These are phyloP conservation scores for Decorospora gaudefroyi DNA, from an alignment of 2,329 filamentous ascomycete species.

Conservation along the genomic window DNA sequence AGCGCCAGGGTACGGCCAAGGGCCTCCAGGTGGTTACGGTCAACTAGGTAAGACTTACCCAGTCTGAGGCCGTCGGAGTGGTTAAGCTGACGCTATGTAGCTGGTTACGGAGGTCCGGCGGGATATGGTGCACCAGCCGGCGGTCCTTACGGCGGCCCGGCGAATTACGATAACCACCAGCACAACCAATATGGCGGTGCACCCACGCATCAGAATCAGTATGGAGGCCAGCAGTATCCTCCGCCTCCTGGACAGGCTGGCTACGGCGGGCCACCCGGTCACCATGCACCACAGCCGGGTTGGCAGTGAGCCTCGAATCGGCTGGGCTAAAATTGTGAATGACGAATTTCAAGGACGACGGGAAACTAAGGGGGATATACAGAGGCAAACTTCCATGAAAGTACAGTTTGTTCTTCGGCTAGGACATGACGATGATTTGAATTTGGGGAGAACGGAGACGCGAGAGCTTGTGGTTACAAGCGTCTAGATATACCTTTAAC, in stretches of 20 bases:
- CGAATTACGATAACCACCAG: constrained; percentile 41
- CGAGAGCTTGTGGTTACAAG: background rate
- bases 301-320: constrained; percentile 24
- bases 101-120: constrained; percentile 42
- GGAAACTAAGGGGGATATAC: too few species aligned
- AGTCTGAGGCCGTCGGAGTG: background rate
- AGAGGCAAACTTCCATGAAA: too few species aligned
- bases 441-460: background rate
- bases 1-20: constrained; percentile 10
- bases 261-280: constrained; percentile 15
- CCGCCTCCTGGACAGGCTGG: constrained; percentile 18
- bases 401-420: background rate
- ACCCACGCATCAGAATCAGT: constrained; percentile 19
- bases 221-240: constrained; percentile 25
- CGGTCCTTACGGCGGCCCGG: constrained; percentile 35
- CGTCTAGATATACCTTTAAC: constrained; percentile 9
- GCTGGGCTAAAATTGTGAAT: background rate
- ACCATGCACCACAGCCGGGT: constrained; percentile 29
- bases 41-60: constrained; percentile 25
- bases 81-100: constrained; percentile 16
- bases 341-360: background rate
- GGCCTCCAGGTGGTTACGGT: constrained; percentile 28
- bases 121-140: constrained; percentile 25
- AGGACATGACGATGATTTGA: background rate
- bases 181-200: constrained; percentile 33